phyloP scores from a whole-genome alignment of 495 filamentous ascomycete genomes.

The Neurospora discreta region DNA sequence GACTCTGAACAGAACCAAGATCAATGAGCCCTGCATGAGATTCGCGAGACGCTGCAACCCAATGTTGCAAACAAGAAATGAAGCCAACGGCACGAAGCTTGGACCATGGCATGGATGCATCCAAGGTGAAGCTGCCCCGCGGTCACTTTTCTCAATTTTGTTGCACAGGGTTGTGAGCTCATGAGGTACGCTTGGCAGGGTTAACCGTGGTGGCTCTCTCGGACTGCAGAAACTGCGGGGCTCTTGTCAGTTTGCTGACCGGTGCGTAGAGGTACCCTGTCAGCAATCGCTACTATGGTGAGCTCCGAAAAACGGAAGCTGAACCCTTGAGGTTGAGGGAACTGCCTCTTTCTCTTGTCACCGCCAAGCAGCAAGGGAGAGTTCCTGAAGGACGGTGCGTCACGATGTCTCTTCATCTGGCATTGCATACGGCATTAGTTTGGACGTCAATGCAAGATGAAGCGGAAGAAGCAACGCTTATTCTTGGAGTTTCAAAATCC shows the following conservation, averaged over 20 bases:
- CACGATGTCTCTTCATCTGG: background rate
- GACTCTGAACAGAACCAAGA: background rate
- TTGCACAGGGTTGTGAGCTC: background rate
- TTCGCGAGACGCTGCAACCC: background rate
- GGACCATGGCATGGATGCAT: background rate
- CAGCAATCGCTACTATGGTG: background rate
- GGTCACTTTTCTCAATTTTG: too few relatives aligned
- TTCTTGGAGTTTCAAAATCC: background rate
- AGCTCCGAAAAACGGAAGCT: background rate
- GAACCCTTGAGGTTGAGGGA: too few relatives aligned
- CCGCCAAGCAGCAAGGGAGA: background rate
- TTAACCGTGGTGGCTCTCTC: background rate
- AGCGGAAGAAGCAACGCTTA: background rate
- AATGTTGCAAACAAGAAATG: background rate
- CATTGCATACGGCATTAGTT: background rate
- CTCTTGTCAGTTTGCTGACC: background rate
- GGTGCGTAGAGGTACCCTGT: background rate
- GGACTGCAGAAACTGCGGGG: background rate
- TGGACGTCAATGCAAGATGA: background rate
- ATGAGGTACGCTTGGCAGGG: background rate
- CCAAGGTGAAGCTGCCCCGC: background rate
- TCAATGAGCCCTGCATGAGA: background rate
- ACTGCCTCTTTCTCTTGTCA: background rate
- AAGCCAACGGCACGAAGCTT: background rate
- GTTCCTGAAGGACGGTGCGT: background rate